A percentile compares a stretch with the other conserved stretches of the same genome.
Conservation (phyloP, 192 early-diverging fungal species). For the Coemansia sp. region DNA sequence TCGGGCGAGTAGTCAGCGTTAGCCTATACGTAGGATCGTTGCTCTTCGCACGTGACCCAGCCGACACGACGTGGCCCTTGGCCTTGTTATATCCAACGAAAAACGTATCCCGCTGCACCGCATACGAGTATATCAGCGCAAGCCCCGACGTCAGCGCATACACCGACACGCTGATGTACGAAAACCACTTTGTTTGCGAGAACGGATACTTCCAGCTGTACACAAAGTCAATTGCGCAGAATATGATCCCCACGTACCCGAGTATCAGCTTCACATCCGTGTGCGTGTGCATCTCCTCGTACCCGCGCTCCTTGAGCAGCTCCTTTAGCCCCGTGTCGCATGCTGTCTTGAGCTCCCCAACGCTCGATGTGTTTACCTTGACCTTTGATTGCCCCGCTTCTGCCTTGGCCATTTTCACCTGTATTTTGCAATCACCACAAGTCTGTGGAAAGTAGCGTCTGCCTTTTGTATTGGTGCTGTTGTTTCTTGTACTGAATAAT, state of each 20-base stretch:
- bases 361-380: constrained; percentile 54
- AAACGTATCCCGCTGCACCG: constrained; percentile 66
- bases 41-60: constrained; percentile 53
- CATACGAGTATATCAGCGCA: constrained; percentile 59
- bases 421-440: constrained; percentile 2
- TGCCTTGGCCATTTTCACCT: constrained; percentile 4
- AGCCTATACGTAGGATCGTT: constrained; percentile 61
- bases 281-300: constrained; percentile 75
- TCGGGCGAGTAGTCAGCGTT: constrained; percentile 54
- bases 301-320: constrained; percentile 52
- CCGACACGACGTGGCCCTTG: constrained; percentile 59
- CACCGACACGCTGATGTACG: constrained; percentile 59
- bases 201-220: constrained; percentile 72
- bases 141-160: constrained; percentile 54
- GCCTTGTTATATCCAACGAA: constrained; percentile 65
- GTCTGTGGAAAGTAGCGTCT: neutral
- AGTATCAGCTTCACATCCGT: constrained; percentile 79
- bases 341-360: constrained; percentile 60
- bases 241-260: constrained; percentile 72
- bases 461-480: neutral
- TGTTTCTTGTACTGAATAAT: neutral
- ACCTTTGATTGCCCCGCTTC: constrained; percentile 14
- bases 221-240: constrained; percentile 70
- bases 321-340: constrained; percentile 65
- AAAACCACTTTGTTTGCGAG: constrained; percentile 62